Base-by-base conservation (phyloP, 2,329 filamentous ascomycete genomes). In the Ilyonectria robusta region DNA sequence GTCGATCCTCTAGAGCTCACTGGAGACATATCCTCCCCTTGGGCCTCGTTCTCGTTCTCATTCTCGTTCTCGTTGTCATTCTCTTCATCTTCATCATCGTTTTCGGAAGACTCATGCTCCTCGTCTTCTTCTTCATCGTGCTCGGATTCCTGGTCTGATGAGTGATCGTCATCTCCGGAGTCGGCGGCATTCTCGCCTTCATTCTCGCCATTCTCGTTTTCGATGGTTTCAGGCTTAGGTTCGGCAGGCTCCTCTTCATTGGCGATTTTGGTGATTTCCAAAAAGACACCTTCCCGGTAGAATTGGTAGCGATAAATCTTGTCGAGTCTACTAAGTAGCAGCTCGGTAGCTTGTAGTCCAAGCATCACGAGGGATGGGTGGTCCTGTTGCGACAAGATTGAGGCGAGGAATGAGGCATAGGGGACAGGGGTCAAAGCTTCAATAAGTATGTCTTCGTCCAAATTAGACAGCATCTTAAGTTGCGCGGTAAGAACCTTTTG, bases 401-500 rank as follows among this genome's bases (percentile, higher is more conserved):
- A 94, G 2, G 96, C 96, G 33, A 99, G 83, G 78, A 97, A 98
- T 0, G 97, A 99, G 2, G 96, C 94, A 80, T 98, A 99, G 0
- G 96, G 94, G 1, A 99, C 95, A 17, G 93, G 89, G 29, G 92
- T 92, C 33, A 99, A 83, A 9, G 95, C 93, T 74, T 98, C 95
- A 68, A 94, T 88, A 4, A 99, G 87, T 57, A 99, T 94, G 42
- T 88, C 86, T 48, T 90, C 91, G 73, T 98, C 94, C n/a, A 99
- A 83, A 71, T 98, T 97, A 13, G 94, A 97, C 10, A 99, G 87
- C 94, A 99, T 98, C 83, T 98, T 98, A 50, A 98, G 84, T 77
- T 99, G 96, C n/a, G 95, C 96, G 21, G 91, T 94, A 37, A 99
- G 86, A 3, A 99, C 96, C 81, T 97, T 98, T 78, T 98, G 94